phyloP scores from a whole-genome alignment of 1,284 basidiomycete genomes.

The Singerocomus inundabilis region DNA sequence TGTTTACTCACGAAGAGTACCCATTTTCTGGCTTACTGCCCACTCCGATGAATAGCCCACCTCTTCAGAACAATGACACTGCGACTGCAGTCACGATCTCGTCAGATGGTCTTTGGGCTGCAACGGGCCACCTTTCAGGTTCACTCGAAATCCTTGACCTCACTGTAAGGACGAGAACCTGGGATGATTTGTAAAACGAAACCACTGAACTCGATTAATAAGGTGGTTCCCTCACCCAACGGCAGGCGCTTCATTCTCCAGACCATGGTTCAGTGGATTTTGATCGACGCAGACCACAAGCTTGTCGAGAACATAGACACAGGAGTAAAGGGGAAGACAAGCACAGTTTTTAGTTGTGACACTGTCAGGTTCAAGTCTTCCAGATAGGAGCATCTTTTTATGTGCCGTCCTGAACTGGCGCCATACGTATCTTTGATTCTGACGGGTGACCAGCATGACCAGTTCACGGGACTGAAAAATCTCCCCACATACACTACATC shows the following conservation, averaged over 20 bases:
- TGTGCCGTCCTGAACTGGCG: background rate
- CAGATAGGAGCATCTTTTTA: conserved; percentile 11
- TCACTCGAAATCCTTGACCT: conserved; percentile 17
- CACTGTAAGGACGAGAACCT: background rate
- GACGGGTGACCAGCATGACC: conserved; percentile 10
- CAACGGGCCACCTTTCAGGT: conserved; percentile 1
- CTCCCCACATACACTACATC: conserved; percentile 11
- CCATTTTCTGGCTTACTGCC: conserved; percentile 1
- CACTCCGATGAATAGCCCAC: background rate
- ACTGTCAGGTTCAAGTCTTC: conserved; percentile 15
- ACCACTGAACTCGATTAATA: background rate
- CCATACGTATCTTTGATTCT: conserved; percentile 14
- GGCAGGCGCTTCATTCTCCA: conserved; percentile 17
- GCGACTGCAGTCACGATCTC: conserved; percentile 10
- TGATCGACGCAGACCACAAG: conserved; percentile 10
- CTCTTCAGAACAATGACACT: background rate
- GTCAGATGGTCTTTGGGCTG: conserved; percentile 20
- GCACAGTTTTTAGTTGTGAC: background rate
- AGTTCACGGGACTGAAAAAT: conserved; percentile 17
- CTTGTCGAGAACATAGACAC: conserved; percentile 14
- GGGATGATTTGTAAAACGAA: conserved; percentile 9
- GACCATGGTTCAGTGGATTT: background rate
- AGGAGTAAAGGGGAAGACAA: background rate
- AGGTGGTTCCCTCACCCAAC: conserved; percentile 3
- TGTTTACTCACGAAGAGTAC: background rate